phyloP scores from a whole-genome alignment of 768 basidiomycete genomes.

The Leccinum ochraceum region DNA sequence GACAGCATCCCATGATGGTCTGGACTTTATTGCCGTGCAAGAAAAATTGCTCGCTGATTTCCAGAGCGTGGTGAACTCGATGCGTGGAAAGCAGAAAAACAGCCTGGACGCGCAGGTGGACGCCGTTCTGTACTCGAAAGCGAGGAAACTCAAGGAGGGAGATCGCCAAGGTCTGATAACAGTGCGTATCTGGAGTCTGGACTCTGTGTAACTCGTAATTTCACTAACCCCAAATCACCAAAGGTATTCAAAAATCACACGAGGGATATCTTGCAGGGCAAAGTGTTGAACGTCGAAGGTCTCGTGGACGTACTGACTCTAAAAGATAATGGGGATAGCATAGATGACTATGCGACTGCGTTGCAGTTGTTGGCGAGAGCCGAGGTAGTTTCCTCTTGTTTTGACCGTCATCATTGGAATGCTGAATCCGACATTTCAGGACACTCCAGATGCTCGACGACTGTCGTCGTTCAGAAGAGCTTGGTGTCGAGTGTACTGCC shows the following conservation, averaged over 20 bases:
- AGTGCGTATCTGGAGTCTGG: constrained; percentile 22
- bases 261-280: constrained; percentile 70
- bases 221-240: neutral
- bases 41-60: constrained; percentile 69
- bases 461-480: constrained; percentile 69
- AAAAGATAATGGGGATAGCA: constrained; percentile 67
- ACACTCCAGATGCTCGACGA: constrained; percentile 68
- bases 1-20: constrained; percentile 78
- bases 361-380: constrained; percentile 63
- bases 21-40: constrained; percentile 89
- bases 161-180: constrained; percentile 52
- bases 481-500: constrained; percentile 87
- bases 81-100: constrained; percentile 57
- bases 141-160: constrained; percentile 38
- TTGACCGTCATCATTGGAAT: neutral
- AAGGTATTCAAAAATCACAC: constrained; percentile 74
- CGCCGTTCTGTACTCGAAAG: constrained; percentile 56
- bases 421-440: constrained; percentile 39
- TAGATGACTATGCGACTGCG: constrained; percentile 69
- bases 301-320: constrained; percentile 81
- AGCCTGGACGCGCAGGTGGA: constrained; percentile 71
- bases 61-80: constrained; percentile 43
- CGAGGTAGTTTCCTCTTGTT: constrained; percentile 40
- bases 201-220: neutral
- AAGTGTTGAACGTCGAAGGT: constrained; percentile 75